Evolutionary conservation across 345 rosid genomes (phyloP), one percentile per base, ranked within the genome.

Genomic region (Brassica cretica): DNA sequence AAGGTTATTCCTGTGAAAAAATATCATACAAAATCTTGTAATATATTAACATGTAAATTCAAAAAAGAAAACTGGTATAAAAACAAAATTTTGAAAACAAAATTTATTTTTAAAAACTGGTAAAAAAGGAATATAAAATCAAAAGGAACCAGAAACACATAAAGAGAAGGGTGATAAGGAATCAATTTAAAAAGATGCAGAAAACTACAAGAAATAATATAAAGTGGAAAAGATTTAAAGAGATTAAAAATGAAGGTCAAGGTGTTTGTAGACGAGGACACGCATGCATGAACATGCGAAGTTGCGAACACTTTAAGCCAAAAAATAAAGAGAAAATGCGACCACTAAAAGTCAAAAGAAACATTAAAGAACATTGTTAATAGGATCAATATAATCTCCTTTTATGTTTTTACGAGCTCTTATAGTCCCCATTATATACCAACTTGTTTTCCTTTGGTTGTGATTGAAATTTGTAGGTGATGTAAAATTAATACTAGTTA

Each of bases 321-420:
- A 58, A 39, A 66, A 74, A 64, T 14, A 59, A 70, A 51, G 65
- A 69, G 33, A 30, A 72, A 25, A 46, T 66, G 81, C 73, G 81
- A 78, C 81, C 81, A 78, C 81, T 0, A 60, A 78, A 78, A 51
- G 77, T 51, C 63, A 72, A 51, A 68, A 72, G 72, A 71, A 71
- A 32, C 51, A 44, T 24, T 41, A 66, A 72, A 78, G 78, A 73
- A 80, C 82, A 81, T 85, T 71, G 85, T 76, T 73, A 76, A 85
- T 73, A 83, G 82, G 12, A 78, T 78, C 77, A 46, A 37, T 35
- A 56, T 65, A 18, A 60, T 25, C 53, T 71, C 6, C 67, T 71
- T 78, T 56, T 16, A 37, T 77, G 46, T 9, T 70, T 49, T 41
- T 33, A 69, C 68, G 60, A 75, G 78, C 65, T 74, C 41, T 3